Evolutionary conservation across 1,284 basidiomycete species (phyloP).

Genomic region (Stygiomarasmius scandens): DNA sequence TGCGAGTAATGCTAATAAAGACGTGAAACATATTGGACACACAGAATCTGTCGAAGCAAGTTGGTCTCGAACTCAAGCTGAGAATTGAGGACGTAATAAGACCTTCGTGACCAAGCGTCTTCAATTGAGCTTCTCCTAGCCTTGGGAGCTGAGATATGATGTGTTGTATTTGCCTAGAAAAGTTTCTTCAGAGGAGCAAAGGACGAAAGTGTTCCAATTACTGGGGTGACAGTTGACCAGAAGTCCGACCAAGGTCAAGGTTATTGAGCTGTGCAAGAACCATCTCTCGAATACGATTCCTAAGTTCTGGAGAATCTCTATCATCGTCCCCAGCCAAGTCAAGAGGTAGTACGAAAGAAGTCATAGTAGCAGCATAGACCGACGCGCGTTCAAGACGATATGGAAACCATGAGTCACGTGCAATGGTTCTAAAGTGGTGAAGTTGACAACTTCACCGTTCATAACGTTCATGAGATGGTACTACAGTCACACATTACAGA

Average conservation of each 20-base stretch:
- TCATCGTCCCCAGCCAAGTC: neutral
- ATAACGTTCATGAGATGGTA: neutral
- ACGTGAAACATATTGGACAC: constrained; percentile 72
- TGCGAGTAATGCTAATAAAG: constrained; percentile 63
- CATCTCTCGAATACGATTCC: constrained; percentile 9
- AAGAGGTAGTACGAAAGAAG: neutral
- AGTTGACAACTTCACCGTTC: too few relatives aligned
- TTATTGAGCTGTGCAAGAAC: constrained; percentile 9
- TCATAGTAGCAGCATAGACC: neutral
- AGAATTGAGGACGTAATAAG: neutral
- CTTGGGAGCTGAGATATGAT: constrained; percentile 37
- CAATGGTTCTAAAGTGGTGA: too few relatives aligned
- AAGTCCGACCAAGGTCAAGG: neutral
- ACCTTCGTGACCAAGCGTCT: constrained; percentile 38
- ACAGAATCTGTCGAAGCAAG: constrained; percentile 47
- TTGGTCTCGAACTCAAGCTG: neutral
- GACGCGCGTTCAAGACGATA: neutral
- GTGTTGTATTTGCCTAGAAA: constrained; percentile 34
- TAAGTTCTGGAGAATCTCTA: neutral
- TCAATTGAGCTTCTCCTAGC: constrained; percentile 37
- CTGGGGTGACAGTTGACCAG: constrained; percentile 10
- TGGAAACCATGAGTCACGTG: neutral
- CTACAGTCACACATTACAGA: constrained; percentile 1
- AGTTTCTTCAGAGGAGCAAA: constrained; percentile 1
- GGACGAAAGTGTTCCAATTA: neutral